phyloP scores from a whole-genome alignment of 371 early-diverging fungal species.

The Amoeboaphelidium occidentale region DNA sequence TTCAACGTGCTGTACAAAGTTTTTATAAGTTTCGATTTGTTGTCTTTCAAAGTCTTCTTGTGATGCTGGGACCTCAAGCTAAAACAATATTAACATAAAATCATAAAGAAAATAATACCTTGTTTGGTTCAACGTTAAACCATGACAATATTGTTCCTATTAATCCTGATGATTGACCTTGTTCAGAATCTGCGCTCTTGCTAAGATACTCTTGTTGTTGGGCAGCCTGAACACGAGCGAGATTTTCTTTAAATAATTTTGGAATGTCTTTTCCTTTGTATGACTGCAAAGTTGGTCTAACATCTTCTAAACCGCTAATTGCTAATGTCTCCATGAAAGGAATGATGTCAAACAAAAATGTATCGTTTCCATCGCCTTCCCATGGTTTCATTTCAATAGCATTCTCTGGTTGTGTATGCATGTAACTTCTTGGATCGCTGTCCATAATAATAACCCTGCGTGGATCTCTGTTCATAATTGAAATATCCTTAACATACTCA shows the following conservation, averaged over 20 bases:
- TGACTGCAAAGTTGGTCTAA: slow-evolving; percentile 34
- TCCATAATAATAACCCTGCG: slow-evolving; percentile 78
- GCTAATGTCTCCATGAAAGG: slow-evolving; percentile 63
- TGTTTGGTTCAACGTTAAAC: no score
- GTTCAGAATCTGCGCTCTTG: no score
- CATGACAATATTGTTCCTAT: no score
- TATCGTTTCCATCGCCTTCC: slow-evolving; percentile 57
- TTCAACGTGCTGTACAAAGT: background rate
- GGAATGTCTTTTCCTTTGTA: slow-evolving; percentile 41
- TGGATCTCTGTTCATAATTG: slow-evolving; percentile 72
- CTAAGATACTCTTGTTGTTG: background rate
- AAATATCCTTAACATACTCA: slow-evolving; percentile 69
- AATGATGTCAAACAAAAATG: slow-evolving; percentile 49
- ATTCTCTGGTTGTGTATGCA: slow-evolving; percentile 65
- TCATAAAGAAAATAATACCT: no score
- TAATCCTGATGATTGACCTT: no score
- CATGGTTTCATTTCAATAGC: slow-evolving; percentile 55
- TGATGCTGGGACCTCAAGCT: background rate
- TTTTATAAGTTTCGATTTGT: background rate
- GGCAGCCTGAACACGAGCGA: background rate
- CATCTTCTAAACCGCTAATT: slow-evolving; percentile 43
- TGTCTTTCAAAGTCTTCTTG: background rate
- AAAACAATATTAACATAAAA: no score
- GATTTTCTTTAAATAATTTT: slow-evolving; percentile 18
- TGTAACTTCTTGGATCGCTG: slow-evolving; percentile 45